Base-by-base conservation (phyloP, 345 rosid species). In the Sapria himalayana region DNA sequence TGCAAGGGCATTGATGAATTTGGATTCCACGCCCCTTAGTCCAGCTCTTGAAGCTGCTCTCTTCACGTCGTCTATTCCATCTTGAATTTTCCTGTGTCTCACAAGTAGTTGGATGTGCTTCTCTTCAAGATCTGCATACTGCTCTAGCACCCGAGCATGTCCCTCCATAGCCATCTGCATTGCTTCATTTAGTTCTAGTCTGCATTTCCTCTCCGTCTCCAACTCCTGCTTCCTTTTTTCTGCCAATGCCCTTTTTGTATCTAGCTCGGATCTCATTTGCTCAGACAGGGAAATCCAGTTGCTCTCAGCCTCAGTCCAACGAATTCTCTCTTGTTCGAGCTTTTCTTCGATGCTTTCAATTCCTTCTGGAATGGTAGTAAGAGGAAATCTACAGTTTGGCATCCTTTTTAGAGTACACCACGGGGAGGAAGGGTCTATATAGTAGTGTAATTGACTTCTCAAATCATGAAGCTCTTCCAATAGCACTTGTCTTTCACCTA, bases 131-230 rank as follows among this genome's bases (percentile, higher is more conserved):
- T 91, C 99, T 9, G 80, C 96, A 54, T 84, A 77, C 51, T 91
- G 93, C 53, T 91, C 99, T 56, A 91, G 78, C 85, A 84, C 80
- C 46, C 96, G 70, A 25, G 85, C 89, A 58, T 91, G 86, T 13
- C 95, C 93, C 49, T 71, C 74, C 92, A 91, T 91, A 22, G 96
- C 96, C 71, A 66, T 69, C 64, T 70, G 96, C 93, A 91, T 71
- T 33, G 96, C 93, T 69, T 84, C 89, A 39, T 66, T 69, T 62
- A 77, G 63, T 51, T 91, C 99, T 63, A 75, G 80, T 1, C 65
- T 51, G 48, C 96, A 91, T 63, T 57, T 78, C 71, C 71, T 80
- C 69, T 91, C 99, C 0, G 61, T 71, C 39, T 66, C 81, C 24
- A 79, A 44, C 41, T 84, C 99, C 61, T 61, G 86, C 60, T 64